A percentile compares a stretch with the other conserved stretches of the same genome.
phyloP scores from a whole-genome alignment of 306 rosid genomes.

The Pterocarpus macrocarpus region DNA sequence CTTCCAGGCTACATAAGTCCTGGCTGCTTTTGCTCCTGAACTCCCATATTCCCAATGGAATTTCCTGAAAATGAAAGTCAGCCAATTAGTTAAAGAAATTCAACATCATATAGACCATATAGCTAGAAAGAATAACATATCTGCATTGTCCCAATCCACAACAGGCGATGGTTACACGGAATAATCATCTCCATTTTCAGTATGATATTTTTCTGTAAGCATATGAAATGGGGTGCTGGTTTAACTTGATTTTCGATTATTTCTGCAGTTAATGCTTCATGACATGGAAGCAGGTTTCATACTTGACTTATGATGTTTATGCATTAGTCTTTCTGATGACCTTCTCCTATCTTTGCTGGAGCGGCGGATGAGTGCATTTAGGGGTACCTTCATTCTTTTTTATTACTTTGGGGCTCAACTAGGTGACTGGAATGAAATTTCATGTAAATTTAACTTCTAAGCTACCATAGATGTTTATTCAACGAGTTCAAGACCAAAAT shows the following conservation, averaged over 20 bases:
- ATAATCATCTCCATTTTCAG: constrained; percentile 8
- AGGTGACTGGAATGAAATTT: neutral
- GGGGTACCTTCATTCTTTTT: too few species aligned
- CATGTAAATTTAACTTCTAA: constrained; percentile 1
- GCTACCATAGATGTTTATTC: constrained; percentile 4
- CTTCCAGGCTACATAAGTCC: constrained; percentile 63
- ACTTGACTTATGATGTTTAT: constrained; percentile 10
- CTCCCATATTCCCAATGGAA: constrained; percentile 83
- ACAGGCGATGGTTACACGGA: constrained; percentile 6
- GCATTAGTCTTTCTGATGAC: neutral
- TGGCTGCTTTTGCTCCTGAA: constrained; percentile 88
- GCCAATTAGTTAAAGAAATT: constrained; percentile 19
- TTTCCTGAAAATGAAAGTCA: constrained; percentile 63
- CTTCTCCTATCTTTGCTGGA: constrained; percentile 6
- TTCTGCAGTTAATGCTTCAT: neutral
- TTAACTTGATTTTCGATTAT: constrained; percentile 9
- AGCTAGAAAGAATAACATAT: constrained; percentile 1
- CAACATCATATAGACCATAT: neutral
- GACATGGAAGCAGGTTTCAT: neutral
- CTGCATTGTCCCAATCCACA: constrained; percentile 20
- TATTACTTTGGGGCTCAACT: neutral
- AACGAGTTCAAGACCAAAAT: constrained; percentile 37
- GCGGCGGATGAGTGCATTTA: neutral
- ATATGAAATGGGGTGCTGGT: neutral
- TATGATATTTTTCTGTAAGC: neutral